A percentile compares a stretch with the other conserved stretches of the same genome.
These are phyloP conservation scores for Stramenopiles sp. DNA, from an alignment of 352 stramenopile species.

Conservation along the genomic window DNA sequence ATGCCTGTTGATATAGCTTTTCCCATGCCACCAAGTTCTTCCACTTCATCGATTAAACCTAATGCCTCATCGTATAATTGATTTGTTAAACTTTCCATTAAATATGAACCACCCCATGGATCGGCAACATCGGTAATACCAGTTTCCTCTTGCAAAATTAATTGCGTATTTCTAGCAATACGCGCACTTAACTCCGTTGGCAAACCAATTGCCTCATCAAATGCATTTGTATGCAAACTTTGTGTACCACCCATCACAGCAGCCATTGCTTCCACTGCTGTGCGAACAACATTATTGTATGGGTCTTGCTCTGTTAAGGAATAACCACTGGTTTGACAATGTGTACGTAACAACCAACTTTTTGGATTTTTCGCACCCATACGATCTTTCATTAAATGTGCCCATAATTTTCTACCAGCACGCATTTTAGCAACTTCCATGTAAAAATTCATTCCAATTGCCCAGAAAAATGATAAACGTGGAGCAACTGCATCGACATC, in stretches of 20 bases:
- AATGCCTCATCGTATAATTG: conserved; percentile 49
- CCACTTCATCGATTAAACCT: conserved; percentile 55
- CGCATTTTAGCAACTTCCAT: conserved; percentile 87
- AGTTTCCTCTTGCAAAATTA: conserved; percentile 89
- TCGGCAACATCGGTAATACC: conserved; percentile 76
- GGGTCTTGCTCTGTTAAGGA: conserved; percentile 86
- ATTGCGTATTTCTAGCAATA: conserved; percentile 89
- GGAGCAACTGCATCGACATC: conserved; percentile 77
- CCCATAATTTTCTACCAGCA: conserved; percentile 75
- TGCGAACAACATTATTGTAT: conserved; percentile 94
- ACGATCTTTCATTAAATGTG: conserved; percentile 69
- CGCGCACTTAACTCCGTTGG: conserved; percentile 83
- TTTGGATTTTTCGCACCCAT: conserved; percentile 81
- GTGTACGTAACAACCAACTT: conserved; percentile 73
- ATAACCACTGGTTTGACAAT: conserved; percentile 89
- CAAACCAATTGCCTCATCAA: conserved; percentile 86
- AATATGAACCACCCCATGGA: conserved; percentile 84
- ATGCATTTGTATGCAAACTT: conserved; percentile 88
- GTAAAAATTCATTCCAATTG: conserved; percentile 93
- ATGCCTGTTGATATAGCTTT: conserved; percentile 84
- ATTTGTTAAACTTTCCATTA: conserved; percentile 88
- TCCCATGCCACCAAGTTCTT: conserved; percentile 82
- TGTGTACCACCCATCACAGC: conserved; percentile 79
- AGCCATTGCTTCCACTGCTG: conserved; percentile 78
- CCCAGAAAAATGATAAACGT: conserved; percentile 90